Percentiles rank a stretch among this genome's conserved stretches.
phyloP scores from a whole-genome alignment of 164 flowering plant genomes.

The Magnolia kwangsiensis region DNA sequence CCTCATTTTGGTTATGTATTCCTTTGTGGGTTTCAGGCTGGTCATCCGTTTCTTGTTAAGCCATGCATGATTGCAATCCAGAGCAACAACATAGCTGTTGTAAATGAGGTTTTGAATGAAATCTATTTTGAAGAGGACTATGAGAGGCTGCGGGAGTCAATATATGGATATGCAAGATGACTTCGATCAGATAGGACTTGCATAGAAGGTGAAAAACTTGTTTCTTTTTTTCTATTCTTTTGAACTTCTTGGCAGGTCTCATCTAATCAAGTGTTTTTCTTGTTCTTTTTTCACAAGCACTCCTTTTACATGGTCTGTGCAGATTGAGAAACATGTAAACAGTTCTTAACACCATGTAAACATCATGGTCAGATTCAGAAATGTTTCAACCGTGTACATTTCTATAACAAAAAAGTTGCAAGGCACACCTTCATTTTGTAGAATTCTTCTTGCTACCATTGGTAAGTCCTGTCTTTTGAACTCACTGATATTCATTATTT shows the following conservation, averaged over 20 bases:
- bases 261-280: not conserved
- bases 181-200: constrained; percentile 96
- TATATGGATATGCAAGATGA: constrained; percentile 76
- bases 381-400: too few species aligned
- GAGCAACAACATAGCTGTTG: constrained; percentile 92
- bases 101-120: constrained; percentile 90
- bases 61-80: constrained; percentile 99
- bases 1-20: too few species aligned
- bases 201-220: constrained; percentile 68
- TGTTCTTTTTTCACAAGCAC: not conserved
- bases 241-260: not conserved
- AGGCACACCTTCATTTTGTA: too few species aligned
- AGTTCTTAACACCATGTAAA: too few species aligned
- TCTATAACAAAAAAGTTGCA: too few species aligned
- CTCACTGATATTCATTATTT: too few species aligned
- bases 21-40: constrained; percentile 57
- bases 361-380: too few species aligned
- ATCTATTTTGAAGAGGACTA: constrained; percentile 92
- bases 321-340: constrained; percentile 90
- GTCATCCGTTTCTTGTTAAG: constrained; percentile 84
- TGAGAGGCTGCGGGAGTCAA: constrained; percentile 90
- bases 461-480: too few species aligned
- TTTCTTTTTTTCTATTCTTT: not conserved
- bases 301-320: constrained; percentile 19
- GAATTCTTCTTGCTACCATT: too few species aligned